Evolutionary conservation across 2,329 filamentous ascomycete genomes (phyloP).

Genomic region (Aureobasidium sp.): DNA sequence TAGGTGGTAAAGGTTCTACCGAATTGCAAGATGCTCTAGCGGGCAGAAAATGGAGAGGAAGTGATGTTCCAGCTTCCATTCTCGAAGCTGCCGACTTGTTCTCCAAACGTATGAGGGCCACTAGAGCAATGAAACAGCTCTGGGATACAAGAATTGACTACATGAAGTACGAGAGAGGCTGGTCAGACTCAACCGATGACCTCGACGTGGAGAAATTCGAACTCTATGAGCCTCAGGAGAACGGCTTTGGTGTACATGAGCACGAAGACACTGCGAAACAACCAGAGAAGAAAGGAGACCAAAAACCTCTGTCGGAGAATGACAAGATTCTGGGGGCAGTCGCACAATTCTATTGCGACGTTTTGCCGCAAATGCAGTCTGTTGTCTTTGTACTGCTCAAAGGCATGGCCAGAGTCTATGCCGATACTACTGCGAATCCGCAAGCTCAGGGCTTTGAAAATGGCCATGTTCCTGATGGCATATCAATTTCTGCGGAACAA

Average conservation of each 20-base stretch:
- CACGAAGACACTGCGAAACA: background rate
- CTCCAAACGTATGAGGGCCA: conserved; percentile 82
- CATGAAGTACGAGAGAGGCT: conserved; percentile 86
- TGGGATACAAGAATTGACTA: conserved; percentile 93
- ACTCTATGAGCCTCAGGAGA: background rate
- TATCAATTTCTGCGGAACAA: conserved; percentile 53
- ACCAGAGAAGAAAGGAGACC: background rate
- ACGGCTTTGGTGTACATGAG: background rate
- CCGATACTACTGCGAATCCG: conserved; percentile 17
- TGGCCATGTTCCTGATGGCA: conserved; percentile 22
- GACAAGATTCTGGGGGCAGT: conserved; percentile 1
- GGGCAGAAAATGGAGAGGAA: conserved; percentile 84
- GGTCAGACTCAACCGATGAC: conserved; percentile 51
- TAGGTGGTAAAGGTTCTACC: conserved; percentile 80
- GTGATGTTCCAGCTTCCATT: conserved; percentile 88
- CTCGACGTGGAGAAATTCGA: conserved; percentile 27
- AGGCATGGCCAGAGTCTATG: conserved; percentile 61
- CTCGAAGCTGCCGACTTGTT: conserved; percentile 92
- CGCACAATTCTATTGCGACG: conserved; percentile 50
- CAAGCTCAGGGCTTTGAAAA: conserved; percentile 31
- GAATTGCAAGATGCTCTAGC: conserved; percentile 74
- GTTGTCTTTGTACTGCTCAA: conserved; percentile 88
- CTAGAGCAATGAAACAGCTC: conserved; percentile 80
- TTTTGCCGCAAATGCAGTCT: conserved; percentile 82
- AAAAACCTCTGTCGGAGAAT: background rate